Conservation (phyloP, 2,329 filamentous ascomycete species). For the Colletotrichum gigasporum region DNA sequence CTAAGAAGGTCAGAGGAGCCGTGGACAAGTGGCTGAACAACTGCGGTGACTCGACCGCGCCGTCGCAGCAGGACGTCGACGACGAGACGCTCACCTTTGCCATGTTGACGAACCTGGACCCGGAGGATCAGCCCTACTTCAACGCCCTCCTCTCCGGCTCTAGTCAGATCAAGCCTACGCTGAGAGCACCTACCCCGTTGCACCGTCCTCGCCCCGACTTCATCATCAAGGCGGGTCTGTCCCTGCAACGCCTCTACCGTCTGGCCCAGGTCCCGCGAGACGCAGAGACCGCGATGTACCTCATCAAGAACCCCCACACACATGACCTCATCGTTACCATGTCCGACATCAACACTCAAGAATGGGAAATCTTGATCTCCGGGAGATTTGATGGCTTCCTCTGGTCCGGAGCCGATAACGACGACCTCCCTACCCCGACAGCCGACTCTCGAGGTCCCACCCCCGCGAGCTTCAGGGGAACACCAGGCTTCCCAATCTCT, state of each 20-base stretch:
- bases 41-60: conserved; percentile 77
- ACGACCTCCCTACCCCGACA: conserved; percentile 51
- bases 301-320: conserved; percentile 82
- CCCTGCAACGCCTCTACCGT: conserved; percentile 87
- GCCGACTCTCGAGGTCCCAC: conserved; percentile 61
- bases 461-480: conserved; percentile 55
- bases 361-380: conserved; percentile 95
- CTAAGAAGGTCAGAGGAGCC: conserved; percentile 89
- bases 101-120: conserved; percentile 86
- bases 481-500: conserved; percentile 51
- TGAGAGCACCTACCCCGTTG: conserved; percentile 75
- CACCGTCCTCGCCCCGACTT: conserved; percentile 76
- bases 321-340: conserved; percentile 90
- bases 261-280: conserved; percentile 79
- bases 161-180: conserved; percentile 62
- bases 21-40: conserved; percentile 91
- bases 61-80: conserved; percentile 87
- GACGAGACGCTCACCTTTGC: conserved; percentile 95
- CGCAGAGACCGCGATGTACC: conserved; percentile 85
- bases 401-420: conserved; percentile 87
- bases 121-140: conserved; percentile 81
- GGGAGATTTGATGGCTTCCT: conserved; percentile 96
- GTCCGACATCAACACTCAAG: conserved; percentile 86
- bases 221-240: conserved; percentile 77
- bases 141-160: conserved; percentile 78